A percentile compares a stretch with the other conserved stretches of the same genome.
phyloP scores from a whole-genome alignment of 1,139 yeast genomes.

The Candida glucosophila region DNA sequence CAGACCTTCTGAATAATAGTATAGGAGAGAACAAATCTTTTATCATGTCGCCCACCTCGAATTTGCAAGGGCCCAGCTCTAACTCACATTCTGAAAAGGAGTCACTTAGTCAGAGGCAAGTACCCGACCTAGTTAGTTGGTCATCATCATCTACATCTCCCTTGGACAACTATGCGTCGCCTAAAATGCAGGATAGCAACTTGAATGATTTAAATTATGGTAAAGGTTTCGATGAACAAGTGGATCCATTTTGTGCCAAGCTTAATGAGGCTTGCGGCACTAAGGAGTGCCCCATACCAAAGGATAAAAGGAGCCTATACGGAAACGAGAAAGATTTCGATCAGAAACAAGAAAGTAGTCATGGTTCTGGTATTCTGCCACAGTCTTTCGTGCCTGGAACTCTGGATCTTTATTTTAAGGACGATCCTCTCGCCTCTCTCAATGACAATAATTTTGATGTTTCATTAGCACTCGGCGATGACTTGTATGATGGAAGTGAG shows the following conservation, averaged over 20 bases:
- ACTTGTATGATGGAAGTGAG: constrained; percentile 5
- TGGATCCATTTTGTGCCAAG: constrained; percentile 63
- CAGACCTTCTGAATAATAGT: constrained; percentile 5
- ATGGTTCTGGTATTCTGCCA: constrained; percentile 3
- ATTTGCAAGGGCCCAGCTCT: constrained; percentile 21
- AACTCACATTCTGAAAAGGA: constrained; percentile 13
- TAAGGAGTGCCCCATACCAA: constrained; percentile 62
- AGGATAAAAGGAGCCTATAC: constrained; percentile 15
- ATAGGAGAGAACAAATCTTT: constrained; percentile 5
- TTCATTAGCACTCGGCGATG: constrained; percentile 35
- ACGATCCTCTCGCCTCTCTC: constrained; percentile 38
- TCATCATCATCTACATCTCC: constrained; percentile 32
- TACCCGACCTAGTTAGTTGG: constrained; percentile 31
- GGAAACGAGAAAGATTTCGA: constrained; percentile 4
- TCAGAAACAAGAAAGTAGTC: neutral
- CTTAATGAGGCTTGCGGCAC: constrained; percentile 81
- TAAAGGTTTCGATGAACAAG: constrained; percentile 31
- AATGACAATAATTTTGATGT: constrained; percentile 44
- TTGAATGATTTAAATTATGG: constrained; percentile 8
- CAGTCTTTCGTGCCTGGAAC: constrained; percentile 10
- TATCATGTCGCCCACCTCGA: constrained; percentile 7
- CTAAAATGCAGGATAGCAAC: constrained; percentile 10
- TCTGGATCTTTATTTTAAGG: constrained; percentile 12
- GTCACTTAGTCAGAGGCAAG: constrained; percentile 7
- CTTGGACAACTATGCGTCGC: constrained; percentile 12